Evolutionary conservation across 2,329 filamentous ascomycete species (phyloP), one percentile per base, ranked within the genome.

Genomic region (Aspergillus latus): DNA sequence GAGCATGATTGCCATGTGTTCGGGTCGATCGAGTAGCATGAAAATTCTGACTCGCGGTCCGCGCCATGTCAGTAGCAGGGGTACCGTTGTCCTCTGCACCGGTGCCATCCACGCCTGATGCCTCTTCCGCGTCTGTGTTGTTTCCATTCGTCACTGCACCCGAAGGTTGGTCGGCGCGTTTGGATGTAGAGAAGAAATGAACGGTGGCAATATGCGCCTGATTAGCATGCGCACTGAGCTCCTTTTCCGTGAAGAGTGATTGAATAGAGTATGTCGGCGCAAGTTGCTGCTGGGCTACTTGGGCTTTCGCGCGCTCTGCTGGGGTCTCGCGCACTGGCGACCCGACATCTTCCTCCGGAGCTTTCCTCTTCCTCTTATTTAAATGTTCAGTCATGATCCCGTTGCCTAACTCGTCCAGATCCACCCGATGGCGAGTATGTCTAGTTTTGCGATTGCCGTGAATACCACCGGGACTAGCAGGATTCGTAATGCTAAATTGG

Each of bases 161-260:
- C 4, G 67, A 70, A 9, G 68, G 75, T 34, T 78, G 72, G 49
- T 76, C 76, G 6, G 72, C 65, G 32, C 75, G 72, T 60, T 73
- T 75, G n/a, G 82, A 82, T 54, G 83, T 82, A 54, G 82, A 78
- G 69, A 87, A 85, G 71, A 78, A 79, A 59, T 79, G 76, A 3
- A 81, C 78, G 0, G 85, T 81, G 4, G 84, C 84, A 30, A 82
- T 76, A 49, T 84, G 82, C 3, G 85, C 85, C 45, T 81, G 79
- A 63, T 85, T 85, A 58, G 83, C 84, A 55, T 84, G 82, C 68
- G 84, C 76, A 50, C 80, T 80, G 52, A 88, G 78, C 69, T 88
- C 85, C 73, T 87, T 87, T 59, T 88, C 84, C 2, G 84, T 87
- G 67, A 88, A 88, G 13, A 88, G 76, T 13, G 81, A 79, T 54